These are phyloP conservation scores for Cladorrhinum samala DNA, from an alignment of 495 filamentous ascomycete species.

Conservation along the genomic window DNA sequence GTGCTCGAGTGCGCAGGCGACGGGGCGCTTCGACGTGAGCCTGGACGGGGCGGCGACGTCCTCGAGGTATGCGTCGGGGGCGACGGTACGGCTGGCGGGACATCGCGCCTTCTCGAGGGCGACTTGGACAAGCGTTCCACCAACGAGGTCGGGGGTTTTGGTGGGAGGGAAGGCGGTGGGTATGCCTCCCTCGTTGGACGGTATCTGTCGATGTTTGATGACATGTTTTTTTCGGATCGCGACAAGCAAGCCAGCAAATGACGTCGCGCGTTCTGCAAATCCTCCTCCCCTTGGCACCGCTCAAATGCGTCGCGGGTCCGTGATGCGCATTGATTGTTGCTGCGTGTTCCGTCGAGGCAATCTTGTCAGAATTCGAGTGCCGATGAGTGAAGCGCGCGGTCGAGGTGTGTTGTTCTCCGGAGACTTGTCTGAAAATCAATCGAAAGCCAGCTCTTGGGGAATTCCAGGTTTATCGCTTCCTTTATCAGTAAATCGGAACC, in stretches of 20 bases:
- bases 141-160: conserved; percentile 34
- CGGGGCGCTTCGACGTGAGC: conserved; percentile 34
- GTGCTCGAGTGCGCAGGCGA: conserved; percentile 33
- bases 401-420: not conserved
- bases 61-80: conserved; percentile 44
- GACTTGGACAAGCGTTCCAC: conserved; percentile 35
- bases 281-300: conserved; percentile 21
- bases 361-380: not conserved
- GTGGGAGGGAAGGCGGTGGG: conserved; percentile 33
- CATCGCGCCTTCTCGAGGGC: conserved; percentile 40
- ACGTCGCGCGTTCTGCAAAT: not conserved
- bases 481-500: conserved; percentile 11
- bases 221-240: not conserved
- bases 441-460: not conserved
- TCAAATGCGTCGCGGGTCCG: not conserved
- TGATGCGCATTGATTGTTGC: conserved; percentile 6
- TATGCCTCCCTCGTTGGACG: conserved; percentile 43
- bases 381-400: no score
- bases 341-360: no score
- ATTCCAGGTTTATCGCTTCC: conserved; percentile 9
- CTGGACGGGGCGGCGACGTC: conserved; percentile 45
- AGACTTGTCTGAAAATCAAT: not conserved
- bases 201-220: conserved; percentile 46
- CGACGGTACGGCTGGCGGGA: conserved; percentile 49
- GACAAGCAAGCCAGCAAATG: not conserved